Evolutionary conservation across 345 rosid species (phyloP), one percentile per base, ranked within the genome.

Genomic region (Bretschneidera sinensis): DNA sequence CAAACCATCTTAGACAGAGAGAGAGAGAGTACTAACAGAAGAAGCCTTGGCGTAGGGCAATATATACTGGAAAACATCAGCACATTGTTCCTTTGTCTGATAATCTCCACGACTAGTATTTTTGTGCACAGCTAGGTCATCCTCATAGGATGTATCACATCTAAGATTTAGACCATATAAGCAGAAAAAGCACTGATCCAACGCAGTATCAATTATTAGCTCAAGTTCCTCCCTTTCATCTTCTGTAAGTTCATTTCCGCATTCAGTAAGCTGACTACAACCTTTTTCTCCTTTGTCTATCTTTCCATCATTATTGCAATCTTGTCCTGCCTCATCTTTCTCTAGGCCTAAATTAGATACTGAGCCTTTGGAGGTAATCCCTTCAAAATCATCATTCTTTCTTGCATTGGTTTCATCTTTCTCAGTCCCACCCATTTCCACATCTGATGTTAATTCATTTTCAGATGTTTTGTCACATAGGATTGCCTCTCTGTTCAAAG

Each of bases 151-250:
- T 55, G 95, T 78, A 75, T 94, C 96, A 45, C 83, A 85, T 82
- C 95, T 85, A 70, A 94, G 88, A 76, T 88, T 94, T 64, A 94
- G 88, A 75, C 99, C 97, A 71, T 94, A 94, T 60, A 94, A 75
- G 75, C 99, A 94, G 81, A 88, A 94, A 74, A 94, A 88, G 66
- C 99, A 90, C 71, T 88, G 99, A 75, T 88, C 99, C 74, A 94
- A 77, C 62, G 96, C 89, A 70, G 82, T 86, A 66, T 90, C 95
- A 71, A 85, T 82, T 64, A 79, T 79, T 69, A 66, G 70, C 79
- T 94, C 99, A 72, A 90, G 87, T 65, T 94, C 92, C 78, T 94
- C 92, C 63, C 80, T 77, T 75, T 94, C 99, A 68, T 85, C 82
- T 69, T 88, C 92, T 5, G 79, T 55, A 60, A 82, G 79, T 60